Evolutionary conservation across 1,284 basidiomycete species (phyloP).

Genomic region (Puccinia coronata): DNA sequence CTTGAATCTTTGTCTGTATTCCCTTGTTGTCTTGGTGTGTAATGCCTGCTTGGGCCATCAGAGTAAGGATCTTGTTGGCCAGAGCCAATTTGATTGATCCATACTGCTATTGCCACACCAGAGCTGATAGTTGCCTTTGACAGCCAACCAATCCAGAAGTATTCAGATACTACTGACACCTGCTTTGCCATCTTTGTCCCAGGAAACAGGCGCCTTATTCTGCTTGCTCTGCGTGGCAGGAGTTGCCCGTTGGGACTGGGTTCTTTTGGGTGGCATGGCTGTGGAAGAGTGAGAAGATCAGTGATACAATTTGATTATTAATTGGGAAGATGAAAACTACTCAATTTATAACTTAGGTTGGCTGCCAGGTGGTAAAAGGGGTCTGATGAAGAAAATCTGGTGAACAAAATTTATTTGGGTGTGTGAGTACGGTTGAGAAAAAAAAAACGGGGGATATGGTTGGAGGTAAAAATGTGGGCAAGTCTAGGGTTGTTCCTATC

Average conservation of each 20-base stretch:
- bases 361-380: too few relatives aligned
- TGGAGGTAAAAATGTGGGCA: neutral
- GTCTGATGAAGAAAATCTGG: too few relatives aligned
- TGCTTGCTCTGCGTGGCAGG: neutral
- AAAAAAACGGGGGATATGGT: neutral
- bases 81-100: neutral
- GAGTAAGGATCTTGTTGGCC: neutral
- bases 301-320: too few relatives aligned
- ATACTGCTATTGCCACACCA: neutral
- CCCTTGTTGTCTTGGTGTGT: neutral
- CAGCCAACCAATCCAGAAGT: neutral
- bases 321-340: too few relatives aligned
- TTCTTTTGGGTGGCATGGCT: too few relatives aligned
- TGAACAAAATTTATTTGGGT: too few relatives aligned
- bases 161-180: neutral
- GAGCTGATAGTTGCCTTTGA: neutral
- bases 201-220: neutral
- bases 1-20: conserved; percentile 7
- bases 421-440: too few relatives aligned
- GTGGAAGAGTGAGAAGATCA: too few relatives aligned
- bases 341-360: too few relatives aligned
- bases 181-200: neutral
- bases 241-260: neutral
- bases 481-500: neutral
- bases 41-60: neutral